Evolutionary conservation across 2,329 filamentous ascomycete species (phyloP).

Genomic region (Fusarium sp.): DNA sequence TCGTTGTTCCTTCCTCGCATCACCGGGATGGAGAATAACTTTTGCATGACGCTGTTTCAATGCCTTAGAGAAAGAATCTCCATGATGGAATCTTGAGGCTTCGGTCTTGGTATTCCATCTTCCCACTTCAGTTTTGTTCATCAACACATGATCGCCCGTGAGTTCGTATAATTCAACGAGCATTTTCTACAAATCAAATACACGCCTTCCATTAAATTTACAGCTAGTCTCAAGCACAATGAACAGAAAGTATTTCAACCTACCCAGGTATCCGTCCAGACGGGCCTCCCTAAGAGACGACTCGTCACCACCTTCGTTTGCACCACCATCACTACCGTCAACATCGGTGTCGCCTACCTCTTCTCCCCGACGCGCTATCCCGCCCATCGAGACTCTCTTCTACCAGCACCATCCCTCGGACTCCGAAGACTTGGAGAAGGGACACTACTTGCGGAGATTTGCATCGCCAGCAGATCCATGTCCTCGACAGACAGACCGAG

Average conservation of each 20-base stretch:
- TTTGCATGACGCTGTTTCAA: too few species aligned
- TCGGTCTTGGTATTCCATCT: neutral
- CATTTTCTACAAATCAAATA: neutral
- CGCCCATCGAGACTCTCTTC: neutral
- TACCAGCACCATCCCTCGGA: too few species aligned
- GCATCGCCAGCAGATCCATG: neutral
- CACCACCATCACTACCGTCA: neutral
- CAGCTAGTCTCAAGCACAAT: neutral
- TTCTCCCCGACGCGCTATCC: neutral
- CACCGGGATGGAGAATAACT: neutral
- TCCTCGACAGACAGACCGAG: neutral
- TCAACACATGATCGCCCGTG: neutral
- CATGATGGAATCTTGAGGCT: neutral
- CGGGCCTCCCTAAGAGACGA: neutral
- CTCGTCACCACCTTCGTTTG: neutral
- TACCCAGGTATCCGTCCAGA: neutral
- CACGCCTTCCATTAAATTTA: neutral
- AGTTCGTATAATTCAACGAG: neutral
- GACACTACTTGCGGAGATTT: neutral
- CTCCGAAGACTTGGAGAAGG: neutral
- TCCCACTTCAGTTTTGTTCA: neutral
- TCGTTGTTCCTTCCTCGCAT: neutral
- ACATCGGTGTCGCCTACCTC: neutral
- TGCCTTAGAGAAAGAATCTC: neutral
- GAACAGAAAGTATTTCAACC: neutral